Conservation (phyloP, 1,284 basidiomycete species). For the Schizophyllum amplum region DNA sequence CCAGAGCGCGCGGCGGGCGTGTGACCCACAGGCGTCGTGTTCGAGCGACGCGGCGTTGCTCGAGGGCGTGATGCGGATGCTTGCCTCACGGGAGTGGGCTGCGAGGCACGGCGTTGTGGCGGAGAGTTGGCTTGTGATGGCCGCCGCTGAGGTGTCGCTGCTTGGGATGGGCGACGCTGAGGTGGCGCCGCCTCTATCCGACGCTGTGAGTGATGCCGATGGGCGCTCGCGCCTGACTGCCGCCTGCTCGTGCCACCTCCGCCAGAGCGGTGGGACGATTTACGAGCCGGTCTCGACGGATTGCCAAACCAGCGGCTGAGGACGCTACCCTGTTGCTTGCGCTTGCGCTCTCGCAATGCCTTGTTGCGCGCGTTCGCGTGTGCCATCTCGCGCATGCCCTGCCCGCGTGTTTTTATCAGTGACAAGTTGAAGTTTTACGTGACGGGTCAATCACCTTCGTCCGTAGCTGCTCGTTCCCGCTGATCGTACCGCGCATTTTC, state of each 20-base stretch:
- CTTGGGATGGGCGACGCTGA: neutral
- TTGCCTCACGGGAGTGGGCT: neutral
- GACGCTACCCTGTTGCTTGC: neutral
- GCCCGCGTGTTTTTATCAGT: neutral
- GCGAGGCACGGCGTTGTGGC: neutral
- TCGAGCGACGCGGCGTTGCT: neutral
- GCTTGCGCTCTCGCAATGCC: neutral
- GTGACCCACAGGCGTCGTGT: neutral
- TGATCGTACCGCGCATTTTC: slow-evolving; percentile 68
- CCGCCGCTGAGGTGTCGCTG: neutral
- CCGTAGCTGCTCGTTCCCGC: slow-evolving; percentile 56
- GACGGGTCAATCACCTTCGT: slow-evolving; percentile 26
- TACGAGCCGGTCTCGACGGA: neutral
- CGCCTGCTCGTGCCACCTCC: neutral
- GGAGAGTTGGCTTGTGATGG: neutral
- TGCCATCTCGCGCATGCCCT: slow-evolving; percentile 51
- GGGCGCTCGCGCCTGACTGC: neutral
- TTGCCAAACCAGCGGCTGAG: neutral
- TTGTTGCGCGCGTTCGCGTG: slow-evolving; percentile 14
- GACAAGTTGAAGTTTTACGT: neutral
- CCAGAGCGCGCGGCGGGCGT: neutral
- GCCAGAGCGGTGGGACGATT: no score
- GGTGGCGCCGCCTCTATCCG: neutral
- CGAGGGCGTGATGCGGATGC: neutral
- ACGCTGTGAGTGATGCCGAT: neutral